Base-by-base conservation (phyloP, 192 early-diverging fungal species). In the Coemansia sp. region DNA sequence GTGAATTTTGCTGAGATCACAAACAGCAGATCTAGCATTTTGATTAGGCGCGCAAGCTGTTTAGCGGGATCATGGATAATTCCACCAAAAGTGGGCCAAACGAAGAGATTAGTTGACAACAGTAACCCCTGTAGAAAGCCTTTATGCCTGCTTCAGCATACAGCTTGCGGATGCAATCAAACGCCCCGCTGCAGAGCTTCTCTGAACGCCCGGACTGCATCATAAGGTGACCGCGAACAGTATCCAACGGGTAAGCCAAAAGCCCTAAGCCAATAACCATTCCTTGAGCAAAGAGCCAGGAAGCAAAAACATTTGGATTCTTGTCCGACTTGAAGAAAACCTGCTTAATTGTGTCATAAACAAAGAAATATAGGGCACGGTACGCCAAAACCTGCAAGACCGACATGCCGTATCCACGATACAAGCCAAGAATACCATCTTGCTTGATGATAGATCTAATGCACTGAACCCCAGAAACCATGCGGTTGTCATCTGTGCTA, bases 161-260 rank as follows among this genome's bases (percentile, higher is more conserved):
- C 81, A 98, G 94, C 87, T 95, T 89, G 82, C 75, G 71, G 82
- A 93, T 91, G 83, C 91, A 91, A 87, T 95, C 90, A 61, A 90
- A 57, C 53, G 95, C 88, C 44, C 88, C 87, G 23, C 86, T 85
- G 89, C 97, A 99, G 84, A 93, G 86, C 79, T 93, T 88, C 73
- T 91, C 89, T 71, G 90, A 91, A 83, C 94, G 89, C 76, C 92
- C 95, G 68, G 94, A 89, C 86, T 92, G 89, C 92, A 94, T 91
- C 94, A 95, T 95, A 89, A 99, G 91, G 76, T 95, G 92, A 88
- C 95, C 90, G 83, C 95, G 92, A 80, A 99, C 85, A 59, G 95
- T 98, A 86, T 99, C 95, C 68, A 99, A 89, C 74, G 97, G 97
- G 87, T 99, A 98, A 53, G 91, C 90, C 74, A 91, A 89, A 57